Conservation (phyloP, 2,329 filamentous ascomycete genomes). For the Hypoxylon sp. region DNA sequence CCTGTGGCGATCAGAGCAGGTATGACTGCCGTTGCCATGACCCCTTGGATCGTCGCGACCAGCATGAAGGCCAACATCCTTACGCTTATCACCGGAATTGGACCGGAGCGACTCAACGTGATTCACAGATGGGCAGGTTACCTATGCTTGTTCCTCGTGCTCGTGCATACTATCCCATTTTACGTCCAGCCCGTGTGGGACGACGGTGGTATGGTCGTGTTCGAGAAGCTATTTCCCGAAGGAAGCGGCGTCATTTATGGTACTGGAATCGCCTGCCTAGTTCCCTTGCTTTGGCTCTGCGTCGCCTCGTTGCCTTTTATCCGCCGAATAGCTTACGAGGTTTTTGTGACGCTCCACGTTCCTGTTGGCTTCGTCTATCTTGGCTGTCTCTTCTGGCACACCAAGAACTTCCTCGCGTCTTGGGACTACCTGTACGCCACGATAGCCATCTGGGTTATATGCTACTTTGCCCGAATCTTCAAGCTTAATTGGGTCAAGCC, state of each 20-base stretch:
- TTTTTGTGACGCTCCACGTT: constrained; percentile 83
- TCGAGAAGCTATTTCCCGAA: constrained; percentile 71
- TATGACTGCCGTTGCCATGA: constrained; percentile 90
- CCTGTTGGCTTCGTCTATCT: constrained; percentile 83
- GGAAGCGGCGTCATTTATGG: constrained; percentile 79
- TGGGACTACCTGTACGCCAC: constrained; percentile 90
- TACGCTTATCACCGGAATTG: constrained; percentile 84
- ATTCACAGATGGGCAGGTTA: constrained; percentile 93
- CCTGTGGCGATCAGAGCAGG: constrained; percentile 86
- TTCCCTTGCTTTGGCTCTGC: constrained; percentile 83
- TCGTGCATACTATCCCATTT: constrained; percentile 88
- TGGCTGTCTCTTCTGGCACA: constrained; percentile 93
- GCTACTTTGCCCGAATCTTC: constrained; percentile 77
- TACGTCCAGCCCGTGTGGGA: constrained; percentile 90
- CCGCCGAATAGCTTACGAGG: constrained; percentile 80
- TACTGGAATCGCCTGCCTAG: constrained; percentile 82
- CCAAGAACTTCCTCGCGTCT: constrained; percentile 87
- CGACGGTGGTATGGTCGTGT: constrained; percentile 75
- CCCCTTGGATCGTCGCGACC: constrained; percentile 90
- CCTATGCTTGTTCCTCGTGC: constrained; percentile 79
- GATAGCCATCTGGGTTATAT: constrained; percentile 77
- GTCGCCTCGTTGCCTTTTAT: constrained; percentile 83
- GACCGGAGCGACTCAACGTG: constrained; percentile 90
- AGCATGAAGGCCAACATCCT: constrained; percentile 92
- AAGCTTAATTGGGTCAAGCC: constrained; percentile 92